Conservation (phyloP, 2,329 filamentous ascomycete genomes). For the Monilinia vaccinii-corymbosi region DNA sequence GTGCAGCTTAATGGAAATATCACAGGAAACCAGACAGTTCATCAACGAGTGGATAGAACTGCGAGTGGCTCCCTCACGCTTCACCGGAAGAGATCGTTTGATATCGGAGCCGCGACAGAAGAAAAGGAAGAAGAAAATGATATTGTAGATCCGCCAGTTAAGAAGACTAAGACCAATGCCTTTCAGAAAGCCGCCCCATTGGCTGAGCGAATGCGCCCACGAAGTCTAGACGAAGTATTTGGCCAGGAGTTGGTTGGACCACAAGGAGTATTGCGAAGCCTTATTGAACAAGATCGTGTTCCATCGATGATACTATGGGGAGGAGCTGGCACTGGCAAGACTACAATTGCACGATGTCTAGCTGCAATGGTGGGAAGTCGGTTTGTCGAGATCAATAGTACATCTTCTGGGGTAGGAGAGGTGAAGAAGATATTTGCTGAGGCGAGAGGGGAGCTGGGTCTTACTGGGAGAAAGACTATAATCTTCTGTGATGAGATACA, state of each 20-base stretch:
- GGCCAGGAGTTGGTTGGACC: slow-evolving; percentile 88
- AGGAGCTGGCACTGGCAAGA: slow-evolving; percentile 72
- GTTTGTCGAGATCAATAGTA: slow-evolving; percentile 95
- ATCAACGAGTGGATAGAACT: slow-evolving; percentile 22
- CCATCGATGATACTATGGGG: slow-evolving; percentile 97
- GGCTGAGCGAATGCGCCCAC: slow-evolving; percentile 88
- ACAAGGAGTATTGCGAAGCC: slow-evolving; percentile 70
- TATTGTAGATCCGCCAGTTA: slow-evolving; percentile 32
- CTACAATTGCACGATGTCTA: slow-evolving; percentile 86
- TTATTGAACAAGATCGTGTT: slow-evolving; percentile 78
- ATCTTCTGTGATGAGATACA: slow-evolving; percentile 83
- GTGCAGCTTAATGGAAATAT: slow-evolving; percentile 20
- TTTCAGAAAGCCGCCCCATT: slow-evolving; percentile 68
- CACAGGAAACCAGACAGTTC: slow-evolving; percentile 14
- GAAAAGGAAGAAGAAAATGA: slow-evolving; percentile 13
- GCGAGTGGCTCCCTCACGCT: slow-evolving; percentile 17
- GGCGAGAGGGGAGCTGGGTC: slow-evolving; percentile 65
- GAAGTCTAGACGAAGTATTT: slow-evolving; percentile 72
- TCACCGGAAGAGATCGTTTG: slow-evolving; percentile 27
- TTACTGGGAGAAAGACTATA: slow-evolving; percentile 87
- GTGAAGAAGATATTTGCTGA: slow-evolving; percentile 88
- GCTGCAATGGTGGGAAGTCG: slow-evolving; percentile 72
- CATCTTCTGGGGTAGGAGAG: slow-evolving; percentile 76
- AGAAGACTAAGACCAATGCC: slow-evolving; percentile 57
- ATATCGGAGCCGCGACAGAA: slow-evolving; percentile 9